Conservation (phyloP, 1,284 basidiomycete genomes). For the Phenoliferia sp. region DNA sequence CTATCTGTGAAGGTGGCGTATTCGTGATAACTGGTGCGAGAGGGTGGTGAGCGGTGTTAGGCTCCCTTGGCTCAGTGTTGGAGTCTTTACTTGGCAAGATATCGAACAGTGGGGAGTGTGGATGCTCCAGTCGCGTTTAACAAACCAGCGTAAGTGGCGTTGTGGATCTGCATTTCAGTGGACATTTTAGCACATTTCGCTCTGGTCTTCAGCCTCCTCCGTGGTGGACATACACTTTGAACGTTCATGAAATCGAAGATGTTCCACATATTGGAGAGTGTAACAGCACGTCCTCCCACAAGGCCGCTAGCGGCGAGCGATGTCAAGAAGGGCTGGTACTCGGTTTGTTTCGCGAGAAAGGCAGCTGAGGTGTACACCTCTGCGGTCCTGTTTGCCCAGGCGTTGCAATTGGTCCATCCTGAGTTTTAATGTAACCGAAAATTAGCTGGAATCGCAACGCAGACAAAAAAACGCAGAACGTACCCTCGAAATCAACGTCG, state of each 20-base stretch:
- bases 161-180: slow-evolving; percentile 64
- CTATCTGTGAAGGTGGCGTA: slow-evolving; percentile 64
- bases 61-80: not conserved
- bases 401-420: slow-evolving; percentile 40
- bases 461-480: not conserved
- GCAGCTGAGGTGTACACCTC: slow-evolving; percentile 37
- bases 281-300: slow-evolving; percentile 62
- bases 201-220: slow-evolving; percentile 34
- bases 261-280: slow-evolving; percentile 61
- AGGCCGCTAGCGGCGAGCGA: slow-evolving; percentile 53
- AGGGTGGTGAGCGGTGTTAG: not conserved
- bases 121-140: slow-evolving; percentile 51
- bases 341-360: slow-evolving; percentile 56
- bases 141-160: slow-evolving; percentile 68
- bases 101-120: slow-evolving; percentile 4
- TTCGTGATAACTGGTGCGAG: slow-evolving; percentile 60
- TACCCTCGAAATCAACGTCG: slow-evolving; percentile 66
- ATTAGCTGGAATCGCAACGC: not conserved
- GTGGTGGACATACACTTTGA: slow-evolving; percentile 5
- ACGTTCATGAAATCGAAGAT: slow-evolving; percentile 52
- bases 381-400: slow-evolving; percentile 30
- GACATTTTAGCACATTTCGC: slow-evolving; percentile 47
- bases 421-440: not conserved
- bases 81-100: slow-evolving; percentile 18
- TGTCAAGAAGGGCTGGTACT: slow-evolving; percentile 61